Evolutionary conservation across 192 early-diverging fungal genomes (phyloP).

Genomic region (Phycomyces blakesleeanus): DNA sequence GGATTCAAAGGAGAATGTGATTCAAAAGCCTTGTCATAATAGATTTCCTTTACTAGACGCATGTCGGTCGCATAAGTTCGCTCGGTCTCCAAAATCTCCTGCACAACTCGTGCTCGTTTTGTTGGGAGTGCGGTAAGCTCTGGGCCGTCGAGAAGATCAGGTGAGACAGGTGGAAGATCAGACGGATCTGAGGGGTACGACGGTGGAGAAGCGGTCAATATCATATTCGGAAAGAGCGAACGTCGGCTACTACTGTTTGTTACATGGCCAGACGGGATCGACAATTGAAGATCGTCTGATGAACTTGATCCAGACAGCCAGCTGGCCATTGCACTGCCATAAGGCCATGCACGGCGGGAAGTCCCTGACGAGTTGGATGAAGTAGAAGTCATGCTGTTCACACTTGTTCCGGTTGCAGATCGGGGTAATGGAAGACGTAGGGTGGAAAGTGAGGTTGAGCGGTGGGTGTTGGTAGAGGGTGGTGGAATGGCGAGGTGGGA

Average conservation of each 20-base stretch:
- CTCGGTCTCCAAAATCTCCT: conserved; percentile 76
- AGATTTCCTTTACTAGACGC: conserved; percentile 63
- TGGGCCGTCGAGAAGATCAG: not conserved
- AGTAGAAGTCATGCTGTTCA: conserved; percentile 13
- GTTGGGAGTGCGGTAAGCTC: not conserved
- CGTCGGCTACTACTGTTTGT: not conserved
- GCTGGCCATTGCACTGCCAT: not conserved
- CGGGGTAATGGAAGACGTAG: conserved; percentile 7
- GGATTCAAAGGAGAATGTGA: not conserved
- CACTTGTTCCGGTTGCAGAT: conserved; percentile 16
- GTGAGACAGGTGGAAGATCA: not conserved
- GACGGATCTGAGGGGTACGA: not conserved
- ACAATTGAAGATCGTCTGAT: conserved; percentile 2
- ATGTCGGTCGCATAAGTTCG: conserved; percentile 67
- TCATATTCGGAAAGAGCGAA: not conserved
- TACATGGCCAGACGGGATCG: not conserved
- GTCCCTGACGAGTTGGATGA: conserved; percentile 13
- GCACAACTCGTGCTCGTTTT: conserved; percentile 43
- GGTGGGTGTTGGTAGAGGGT: not conserved
- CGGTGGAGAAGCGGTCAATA: not conserved
- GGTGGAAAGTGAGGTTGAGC: not conserved
- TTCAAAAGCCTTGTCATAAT: conserved; percentile 42
- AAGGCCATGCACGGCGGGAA: not conserved
- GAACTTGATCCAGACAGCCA: conserved; percentile 7
- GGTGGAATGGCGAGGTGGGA: not conserved